A percentile compares a stretch with the other conserved stretches of the same genome.
Conservation (phyloP, 2,329 filamentous ascomycete species). For the Ascochyta koolunga region DNA sequence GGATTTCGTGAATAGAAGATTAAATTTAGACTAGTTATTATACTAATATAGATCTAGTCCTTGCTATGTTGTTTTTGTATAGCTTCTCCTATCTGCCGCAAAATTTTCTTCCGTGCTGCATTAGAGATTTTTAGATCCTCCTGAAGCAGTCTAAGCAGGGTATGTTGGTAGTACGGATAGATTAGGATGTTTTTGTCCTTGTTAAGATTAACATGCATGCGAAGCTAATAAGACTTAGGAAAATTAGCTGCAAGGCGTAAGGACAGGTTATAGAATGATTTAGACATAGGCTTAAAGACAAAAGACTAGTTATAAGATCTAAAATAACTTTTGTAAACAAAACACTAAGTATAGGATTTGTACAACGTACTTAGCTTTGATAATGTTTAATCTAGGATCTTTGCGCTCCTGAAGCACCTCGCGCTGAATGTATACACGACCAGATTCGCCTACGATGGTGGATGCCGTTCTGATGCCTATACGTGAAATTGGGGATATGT, state of each 20-base stretch:
- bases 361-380: slow-evolving; percentile 45
- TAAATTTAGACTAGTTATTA: slow-evolving; percentile 16
- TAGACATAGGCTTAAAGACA: slow-evolving; percentile 43
- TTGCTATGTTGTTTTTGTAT: slow-evolving; percentile 47
- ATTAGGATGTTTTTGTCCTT: slow-evolving; percentile 42
- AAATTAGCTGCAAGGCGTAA: slow-evolving; percentile 43
- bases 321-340: slow-evolving; percentile 12
- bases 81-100: slow-evolving; percentile 43
- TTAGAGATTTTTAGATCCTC: slow-evolving; percentile 39
- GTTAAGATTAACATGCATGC: slow-evolving; percentile 47
- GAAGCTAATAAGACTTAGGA: slow-evolving; percentile 39
- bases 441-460: slow-evolving; percentile 44
- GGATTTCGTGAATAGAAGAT: slow-evolving; percentile 16
- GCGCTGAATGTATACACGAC: slow-evolving; percentile 44
- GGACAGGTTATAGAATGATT: slow-evolving; percentile 41
- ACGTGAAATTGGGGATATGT: slow-evolving; percentile 21
- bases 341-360: slow-evolving; percentile 16
- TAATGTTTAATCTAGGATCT: slow-evolving; percentile 37
- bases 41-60: slow-evolving; percentile 48
- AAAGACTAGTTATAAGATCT: slow-evolving; percentile 42
- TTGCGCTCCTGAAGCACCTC: slow-evolving; percentile 40
- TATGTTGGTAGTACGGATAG: slow-evolving; percentile 45
- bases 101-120: slow-evolving; percentile 41
- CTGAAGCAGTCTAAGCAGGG: slow-evolving; percentile 43
- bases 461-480: slow-evolving; percentile 43